A percentile compares a stretch with the other conserved stretches of the same genome.
Evolutionary conservation across 805 yeast genomes (phyloP).

Genomic region (Saturnispora hagleri): DNA sequence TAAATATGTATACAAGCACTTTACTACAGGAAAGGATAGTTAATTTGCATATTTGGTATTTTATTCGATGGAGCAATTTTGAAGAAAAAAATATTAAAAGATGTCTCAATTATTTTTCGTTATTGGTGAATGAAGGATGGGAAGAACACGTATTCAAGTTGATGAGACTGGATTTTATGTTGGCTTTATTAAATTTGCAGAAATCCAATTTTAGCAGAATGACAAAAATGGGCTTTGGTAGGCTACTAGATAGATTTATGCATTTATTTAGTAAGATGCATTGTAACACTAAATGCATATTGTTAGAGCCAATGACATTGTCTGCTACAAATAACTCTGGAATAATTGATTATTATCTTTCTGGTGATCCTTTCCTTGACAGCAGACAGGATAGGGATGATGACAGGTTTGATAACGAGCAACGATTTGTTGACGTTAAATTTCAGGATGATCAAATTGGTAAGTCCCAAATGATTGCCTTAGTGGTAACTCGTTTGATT

Average conservation of each 20-base stretch:
- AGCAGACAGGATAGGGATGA: constrained; percentile 28
- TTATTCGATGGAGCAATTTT: constrained; percentile 55
- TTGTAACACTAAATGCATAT: constrained; percentile 44
- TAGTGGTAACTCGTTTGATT: constrained; percentile 18
- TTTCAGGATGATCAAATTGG: constrained; percentile 14
- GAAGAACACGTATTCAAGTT: constrained; percentile 46
- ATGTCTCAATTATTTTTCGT: constrained; percentile 61
- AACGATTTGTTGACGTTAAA: constrained; percentile 12
- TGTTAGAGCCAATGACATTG: constrained; percentile 52
- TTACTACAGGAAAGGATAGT: constrained; percentile 54
- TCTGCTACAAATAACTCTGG: constrained; percentile 41
- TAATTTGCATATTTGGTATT: constrained; percentile 52
- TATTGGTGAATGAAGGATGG: constrained; percentile 42
- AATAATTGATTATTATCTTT: constrained; percentile 43
- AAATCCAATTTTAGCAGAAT: constrained; percentile 39
- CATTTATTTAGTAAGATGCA: constrained; percentile 41
- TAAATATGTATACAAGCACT: constrained; percentile 27
- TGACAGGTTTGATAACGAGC: constrained; percentile 11
- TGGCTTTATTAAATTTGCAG: constrained; percentile 41
- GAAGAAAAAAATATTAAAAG: constrained; percentile 49
- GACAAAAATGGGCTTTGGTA: constrained; percentile 51
- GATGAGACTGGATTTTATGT: constrained; percentile 68
- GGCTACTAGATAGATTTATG: constrained; percentile 59
- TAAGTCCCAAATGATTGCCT: constrained; percentile 16
- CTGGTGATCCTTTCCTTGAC: constrained; percentile 42